phyloP scores from a whole-genome alignment of 495 filamentous ascomycete species.

The Aspergillus incahuasiensis region DNA sequence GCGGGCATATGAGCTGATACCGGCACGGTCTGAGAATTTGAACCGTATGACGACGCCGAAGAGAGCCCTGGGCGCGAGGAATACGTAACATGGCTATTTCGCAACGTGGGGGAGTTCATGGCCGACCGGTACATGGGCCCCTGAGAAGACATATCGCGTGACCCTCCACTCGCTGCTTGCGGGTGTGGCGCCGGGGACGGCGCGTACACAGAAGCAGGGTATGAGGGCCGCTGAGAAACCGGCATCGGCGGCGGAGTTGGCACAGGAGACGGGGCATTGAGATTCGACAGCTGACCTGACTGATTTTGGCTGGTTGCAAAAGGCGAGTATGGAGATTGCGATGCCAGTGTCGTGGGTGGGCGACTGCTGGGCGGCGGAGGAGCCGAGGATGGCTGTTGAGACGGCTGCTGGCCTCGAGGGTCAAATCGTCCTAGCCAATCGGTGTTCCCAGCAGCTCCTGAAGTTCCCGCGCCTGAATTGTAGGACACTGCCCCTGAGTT shows the following conservation, averaged over 20 bases:
- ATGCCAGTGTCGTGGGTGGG: constrained; percentile 17
- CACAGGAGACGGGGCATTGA: constrained; percentile 34
- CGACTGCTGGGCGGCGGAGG: constrained; percentile 25
- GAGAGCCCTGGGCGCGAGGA: constrained; percentile 29
- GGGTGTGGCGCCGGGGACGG: constrained; percentile 27
- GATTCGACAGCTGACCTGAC: constrained; percentile 22
- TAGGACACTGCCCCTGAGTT: constrained; percentile 26
- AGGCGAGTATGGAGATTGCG: constrained; percentile 29
- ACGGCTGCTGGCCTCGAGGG: constrained; percentile 34
- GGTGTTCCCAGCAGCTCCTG: constrained; percentile 30
- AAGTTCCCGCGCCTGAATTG: constrained; percentile 20
- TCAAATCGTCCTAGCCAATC: constrained; percentile 48
- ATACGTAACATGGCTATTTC: constrained; percentile 29
- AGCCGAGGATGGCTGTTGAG: constrained; percentile 22
- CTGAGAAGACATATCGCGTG: constrained; percentile 32
- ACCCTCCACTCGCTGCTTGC: constrained; percentile 20
- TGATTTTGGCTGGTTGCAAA: constrained; percentile 29
- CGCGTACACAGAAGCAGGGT: constrained; percentile 29
- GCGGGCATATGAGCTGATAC: constrained; percentile 20
- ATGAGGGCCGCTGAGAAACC: constrained; percentile 31
- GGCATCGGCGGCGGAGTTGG: constrained; percentile 38
- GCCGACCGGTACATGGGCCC: constrained; percentile 27
- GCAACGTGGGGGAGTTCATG: constrained; percentile 32
- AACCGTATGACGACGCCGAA: constrained; percentile 24
- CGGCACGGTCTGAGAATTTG: constrained; percentile 25